phyloP scores from a whole-genome alignment of 768 basidiomycete species.

The Mycena indigotica region DNA sequence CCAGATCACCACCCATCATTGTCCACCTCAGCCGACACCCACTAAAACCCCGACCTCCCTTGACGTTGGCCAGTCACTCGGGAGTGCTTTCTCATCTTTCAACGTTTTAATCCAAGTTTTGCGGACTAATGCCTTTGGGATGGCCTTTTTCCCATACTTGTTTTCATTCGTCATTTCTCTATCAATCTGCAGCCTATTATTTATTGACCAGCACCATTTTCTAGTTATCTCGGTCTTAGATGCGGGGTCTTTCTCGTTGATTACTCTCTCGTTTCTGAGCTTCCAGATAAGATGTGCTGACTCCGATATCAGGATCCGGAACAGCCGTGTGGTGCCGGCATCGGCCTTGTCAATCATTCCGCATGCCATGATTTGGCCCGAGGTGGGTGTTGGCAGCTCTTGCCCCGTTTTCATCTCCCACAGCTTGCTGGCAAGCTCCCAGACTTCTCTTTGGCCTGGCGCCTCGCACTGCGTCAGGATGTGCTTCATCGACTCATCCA shows the following conservation, averaged over 20 bases:
- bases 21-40: constrained; percentile 5
- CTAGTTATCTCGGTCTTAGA: not conserved
- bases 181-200: constrained; percentile 1
- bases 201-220: constrained; percentile 1
- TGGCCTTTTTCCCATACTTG: constrained; percentile 1
- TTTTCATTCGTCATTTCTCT: not conserved
- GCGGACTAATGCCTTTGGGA: not conserved
- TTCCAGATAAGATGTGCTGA: constrained; percentile 33
- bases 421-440: constrained; percentile 22
- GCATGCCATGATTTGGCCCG: constrained; percentile 27
- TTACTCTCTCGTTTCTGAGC: constrained; percentile 11
- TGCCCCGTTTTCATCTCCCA: constrained; percentile 11
- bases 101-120: constrained; percentile 2
- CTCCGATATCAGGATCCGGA: constrained; percentile 31
- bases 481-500: constrained; percentile 33
- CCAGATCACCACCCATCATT: not conserved
- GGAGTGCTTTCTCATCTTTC: not conserved
- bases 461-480: constrained; percentile 30
- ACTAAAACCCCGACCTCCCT: constrained; percentile 7
- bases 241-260: not conserved
- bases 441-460: constrained; percentile 25
- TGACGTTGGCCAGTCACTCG: not conserved
- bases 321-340: constrained; percentile 19
- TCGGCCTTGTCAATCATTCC: constrained; percentile 10
- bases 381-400: constrained; percentile 12